Base-by-base conservation (phyloP, 31 red algal species). In the Porphyra umbilicalis region DNA sequence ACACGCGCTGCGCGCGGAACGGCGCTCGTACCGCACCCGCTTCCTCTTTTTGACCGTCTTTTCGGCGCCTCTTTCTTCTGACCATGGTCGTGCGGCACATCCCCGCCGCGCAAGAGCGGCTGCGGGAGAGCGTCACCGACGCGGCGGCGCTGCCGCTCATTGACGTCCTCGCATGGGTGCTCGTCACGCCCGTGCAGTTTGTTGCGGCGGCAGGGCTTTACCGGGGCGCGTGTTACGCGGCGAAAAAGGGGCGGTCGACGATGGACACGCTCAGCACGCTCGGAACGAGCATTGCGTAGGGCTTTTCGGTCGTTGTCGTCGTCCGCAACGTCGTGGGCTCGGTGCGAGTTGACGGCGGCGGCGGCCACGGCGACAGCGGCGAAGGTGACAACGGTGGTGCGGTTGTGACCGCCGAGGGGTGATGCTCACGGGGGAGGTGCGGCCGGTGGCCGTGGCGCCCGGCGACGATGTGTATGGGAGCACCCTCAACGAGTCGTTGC, bases 191-290 rank as follows among this genome's bases (percentile, higher is more conserved):
- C 8, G 85, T 99, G 6, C 97, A 99, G 80, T 89, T 96, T 79
- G 34, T 90, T 34, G 88, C 85, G 39, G 97, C 94, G 39, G 44
- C 57, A 4, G 78, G 82, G 32, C 96, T 99, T 82, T 99, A 99
- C 84, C 86, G 94, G 3, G 84, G 94, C n/a, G 90, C 89, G 75
- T 99, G 94, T 84, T 94, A 83, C 83, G 97, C 97, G 39, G 31
- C 96, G 76, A 74, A 80, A 34, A 93, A 96, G 79, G 6, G 88
- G 1, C 91, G 94, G 9, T 87, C 97, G 8, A 99, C 91, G 34
- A 99, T 99, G 97, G 97, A 99, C 79, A 90, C 95, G 6, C 86
- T 99, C 71, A 88, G 97, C 30, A 92, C 94, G 75, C 81, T 99
- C 13, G 92, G 92, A 0, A 97, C 97, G 9, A 88, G 92, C 9